Evolutionary conservation across 2,329 filamentous ascomycete genomes (phyloP).

Genomic region (Leptographium wingfieldii): DNA sequence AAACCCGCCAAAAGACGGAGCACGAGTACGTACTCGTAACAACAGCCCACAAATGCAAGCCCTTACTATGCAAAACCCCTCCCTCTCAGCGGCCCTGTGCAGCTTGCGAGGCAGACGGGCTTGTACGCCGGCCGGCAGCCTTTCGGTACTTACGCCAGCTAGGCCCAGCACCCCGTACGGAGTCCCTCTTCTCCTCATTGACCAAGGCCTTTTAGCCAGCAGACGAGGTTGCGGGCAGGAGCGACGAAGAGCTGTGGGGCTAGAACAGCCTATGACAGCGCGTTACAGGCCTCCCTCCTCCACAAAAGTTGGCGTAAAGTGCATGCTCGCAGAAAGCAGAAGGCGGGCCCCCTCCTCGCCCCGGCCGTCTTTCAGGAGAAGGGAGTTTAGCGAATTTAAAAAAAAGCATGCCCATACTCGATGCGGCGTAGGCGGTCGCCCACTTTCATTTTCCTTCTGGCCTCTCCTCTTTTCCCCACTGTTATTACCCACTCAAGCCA

Average conservation of each 20-base stretch:
- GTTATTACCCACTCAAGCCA: background rate
- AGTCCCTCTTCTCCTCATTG: background rate
- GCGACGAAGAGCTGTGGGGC: background rate
- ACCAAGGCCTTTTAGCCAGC: background rate
- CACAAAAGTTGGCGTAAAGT: background rate
- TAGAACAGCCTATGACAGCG: background rate
- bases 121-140: too few species aligned
- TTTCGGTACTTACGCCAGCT: too few species aligned
- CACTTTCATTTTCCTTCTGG: background rate
- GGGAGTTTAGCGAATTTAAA: background rate
- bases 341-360: background rate
- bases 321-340: background rate
- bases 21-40: too few species aligned
- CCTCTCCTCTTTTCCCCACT: background rate
- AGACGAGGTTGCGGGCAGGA: background rate
- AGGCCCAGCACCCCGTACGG: too few species aligned
- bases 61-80: too few species aligned
- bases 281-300: conserved; percentile 1
- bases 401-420: background rate
- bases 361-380: background rate
- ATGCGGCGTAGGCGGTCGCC: background rate
- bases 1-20: too few species aligned
- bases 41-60: too few species aligned
- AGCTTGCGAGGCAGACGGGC: too few species aligned
- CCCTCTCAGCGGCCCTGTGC: too few species aligned